Percentiles rank a stretch among this genome's conserved stretches.
Evolutionary conservation across 2,329 filamentous ascomycete species (phyloP).

Genomic region (Gnomoniopsis sp.): DNA sequence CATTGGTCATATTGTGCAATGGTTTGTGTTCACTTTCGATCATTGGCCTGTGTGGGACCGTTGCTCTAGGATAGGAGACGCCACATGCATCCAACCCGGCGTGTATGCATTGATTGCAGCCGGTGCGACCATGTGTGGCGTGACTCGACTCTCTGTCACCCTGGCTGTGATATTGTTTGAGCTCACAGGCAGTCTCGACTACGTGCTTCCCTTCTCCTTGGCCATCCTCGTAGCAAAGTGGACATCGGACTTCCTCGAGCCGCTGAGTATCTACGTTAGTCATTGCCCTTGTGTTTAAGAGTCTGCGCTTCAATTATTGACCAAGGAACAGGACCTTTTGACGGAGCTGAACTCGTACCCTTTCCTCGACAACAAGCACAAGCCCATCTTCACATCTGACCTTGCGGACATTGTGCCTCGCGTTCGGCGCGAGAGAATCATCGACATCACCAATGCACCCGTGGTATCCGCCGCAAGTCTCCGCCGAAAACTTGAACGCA

Average conservation of each 20-base stretch:
- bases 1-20: conserved; percentile 82
- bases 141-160: conserved; percentile 89
- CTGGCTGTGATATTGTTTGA: conserved; percentile 95
- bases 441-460: conserved; percentile 83
- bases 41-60: conserved; percentile 69
- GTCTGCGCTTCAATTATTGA: background rate
- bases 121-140: conserved; percentile 96
- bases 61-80: conserved; percentile 68
- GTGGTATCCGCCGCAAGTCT: conserved; percentile 74
- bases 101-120: conserved; percentile 94
- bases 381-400: conserved; percentile 85
- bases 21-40: conserved; percentile 71
- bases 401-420: conserved; percentile 82
- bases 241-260: conserved; percentile 94
- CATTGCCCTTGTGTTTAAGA: too few relatives aligned
- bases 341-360: conserved; percentile 98
- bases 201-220: conserved; percentile 91
- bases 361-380: conserved; percentile 94
- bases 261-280: conserved; percentile 83
- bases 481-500: conserved; percentile 73
- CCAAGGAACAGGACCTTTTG: conserved; percentile 65
- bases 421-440: conserved; percentile 70
- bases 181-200: conserved; percentile 88
- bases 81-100: conserved; percentile 90
- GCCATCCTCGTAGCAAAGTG: conserved; percentile 95